Base-by-base conservation (phyloP, 139 green algal genomes). In the Spirogloea muscicola region DNA sequence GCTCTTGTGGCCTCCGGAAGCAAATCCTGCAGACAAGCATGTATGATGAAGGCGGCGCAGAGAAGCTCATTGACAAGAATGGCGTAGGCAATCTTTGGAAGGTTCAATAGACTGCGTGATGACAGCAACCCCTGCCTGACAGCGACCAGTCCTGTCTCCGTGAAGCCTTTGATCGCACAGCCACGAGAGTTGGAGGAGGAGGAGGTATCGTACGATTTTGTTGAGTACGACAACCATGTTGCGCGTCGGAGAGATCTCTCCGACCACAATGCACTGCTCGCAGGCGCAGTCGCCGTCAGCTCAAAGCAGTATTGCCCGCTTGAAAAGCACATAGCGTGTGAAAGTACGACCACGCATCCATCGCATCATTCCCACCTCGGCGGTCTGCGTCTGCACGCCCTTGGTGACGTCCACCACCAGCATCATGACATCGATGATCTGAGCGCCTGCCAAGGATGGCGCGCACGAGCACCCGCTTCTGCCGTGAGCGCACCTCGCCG, bases 371-470 rank as follows among this genome's bases (percentile, higher is more conserved):
- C n/a, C 7, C 18, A 79, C 71, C 71, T 81, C 80, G 9, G 83
- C 83, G 3, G 80, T 86, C 39, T 87, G 91, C 3, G 91, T 85
- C 61, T 97, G 91, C 4, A 96, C 87, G 33, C 91, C 93, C 80
- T 96, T 96, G 10, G 87, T 97, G 39, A 95, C 79, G 69, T 98
- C 94, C 0, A 97, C 79, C 1, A 98, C 92, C 6, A 97, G 86
- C 16, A 98, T 42, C 85, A 97, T 93, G 69, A 93, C 87, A 77
- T 98, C 93, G 57, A 98, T 98, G 74, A 98, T 98, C 74, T 96
- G 90, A 3, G 80, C 80, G 0, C 60, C 77, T 85, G 73, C 59
- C 49, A 25, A 51, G 43, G 10, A n/a, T n/a, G n/a, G n/a, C n/a
- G n/a, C n/a, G n/a, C n/a, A n/a, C n/a, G n/a, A n/a, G n/a, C n/a